phyloP scores from a whole-genome alignment of 2,329 filamentous ascomycete species.

The Colletotrichum somersetense region DNA sequence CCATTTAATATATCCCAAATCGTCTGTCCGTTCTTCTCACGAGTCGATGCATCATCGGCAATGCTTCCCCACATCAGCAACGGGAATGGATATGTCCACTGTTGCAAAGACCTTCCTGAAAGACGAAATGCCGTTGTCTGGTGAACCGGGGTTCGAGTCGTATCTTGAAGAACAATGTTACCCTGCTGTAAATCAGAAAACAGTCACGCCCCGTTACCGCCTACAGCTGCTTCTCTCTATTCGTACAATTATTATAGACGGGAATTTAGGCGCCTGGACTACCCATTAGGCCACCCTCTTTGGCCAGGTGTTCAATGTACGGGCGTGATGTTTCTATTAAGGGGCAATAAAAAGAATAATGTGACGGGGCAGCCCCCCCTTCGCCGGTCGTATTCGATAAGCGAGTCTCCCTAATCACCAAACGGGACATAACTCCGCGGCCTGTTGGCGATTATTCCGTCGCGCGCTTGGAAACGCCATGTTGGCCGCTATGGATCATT shows the following conservation, averaged over 20 bases:
- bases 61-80: too few relatives aligned
- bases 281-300: neutral
- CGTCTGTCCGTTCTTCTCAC: neutral
- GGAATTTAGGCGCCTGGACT: neutral
- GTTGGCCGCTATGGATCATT: neutral
- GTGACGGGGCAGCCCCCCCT: neutral
- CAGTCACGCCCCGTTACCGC: neutral
- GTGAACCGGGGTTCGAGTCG: neutral
- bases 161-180: neutral
- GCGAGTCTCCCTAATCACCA: neutral
- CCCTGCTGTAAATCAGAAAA: neutral
- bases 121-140: neutral
- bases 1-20: neutral
- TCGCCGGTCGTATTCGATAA: neutral
- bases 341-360: neutral
- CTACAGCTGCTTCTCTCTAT: neutral
- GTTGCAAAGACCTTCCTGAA: neutral
- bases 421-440: slow-evolving; percentile 12
- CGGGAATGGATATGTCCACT: too few relatives aligned
- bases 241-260: too few relatives aligned
- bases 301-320: neutral
- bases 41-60: too few relatives aligned
- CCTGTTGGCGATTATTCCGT: slow-evolving; percentile 34
- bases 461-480: slow-evolving; percentile 23
- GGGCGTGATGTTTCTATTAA: neutral